A percentile compares a stretch with the other conserved stretches of the same genome.
These are phyloP conservation scores for Persicaria maculosa DNA, from an alignment of 148 eudicot genomes.

Conservation along the genomic window DNA sequence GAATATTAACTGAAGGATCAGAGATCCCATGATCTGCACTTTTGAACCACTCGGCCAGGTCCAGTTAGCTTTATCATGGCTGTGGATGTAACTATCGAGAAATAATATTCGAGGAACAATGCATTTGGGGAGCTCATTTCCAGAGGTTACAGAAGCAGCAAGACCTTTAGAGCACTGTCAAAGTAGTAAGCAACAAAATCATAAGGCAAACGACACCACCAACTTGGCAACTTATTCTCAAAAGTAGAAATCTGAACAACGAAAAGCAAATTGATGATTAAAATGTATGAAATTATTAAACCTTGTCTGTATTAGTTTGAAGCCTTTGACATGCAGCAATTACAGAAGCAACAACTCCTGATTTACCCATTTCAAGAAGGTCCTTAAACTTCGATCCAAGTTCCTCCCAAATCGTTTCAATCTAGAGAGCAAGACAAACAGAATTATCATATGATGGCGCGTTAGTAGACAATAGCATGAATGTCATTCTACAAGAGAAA, in stretches of 20 bases:
- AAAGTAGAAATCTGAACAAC: neutral
- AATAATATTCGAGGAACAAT: conserved; percentile 67
- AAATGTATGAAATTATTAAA: conserved; percentile 12
- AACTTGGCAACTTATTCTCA: neutral
- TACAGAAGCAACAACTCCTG: conserved; percentile 86
- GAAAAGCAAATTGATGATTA: conserved; percentile 1
- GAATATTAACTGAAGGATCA: conserved; percentile 76
- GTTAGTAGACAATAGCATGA: neutral
- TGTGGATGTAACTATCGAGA: conserved; percentile 59
- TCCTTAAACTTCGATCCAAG: conserved; percentile 65
- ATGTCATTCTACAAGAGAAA: neutral
- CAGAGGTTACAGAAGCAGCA: conserved; percentile 59
- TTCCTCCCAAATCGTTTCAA: conserved; percentile 65
- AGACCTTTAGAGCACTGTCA: conserved; percentile 84
- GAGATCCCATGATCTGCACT: conserved; percentile 79
- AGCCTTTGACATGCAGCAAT: conserved; percentile 78
- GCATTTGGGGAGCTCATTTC: conserved; percentile 44
- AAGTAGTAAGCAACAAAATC: conserved; percentile 16
- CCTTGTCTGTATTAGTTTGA: conserved; percentile 63
- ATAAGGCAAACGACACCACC: conserved; percentile 3
- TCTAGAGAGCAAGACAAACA: conserved; percentile 31
- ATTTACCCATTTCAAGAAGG: conserved; percentile 56
- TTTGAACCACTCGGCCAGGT: conserved; percentile 58
- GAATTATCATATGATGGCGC: neutral
- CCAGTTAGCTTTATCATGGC: conserved; percentile 66